phyloP scores from a whole-genome alignment of 1,284 basidiomycete genomes.

The Inonotus hispidus region DNA sequence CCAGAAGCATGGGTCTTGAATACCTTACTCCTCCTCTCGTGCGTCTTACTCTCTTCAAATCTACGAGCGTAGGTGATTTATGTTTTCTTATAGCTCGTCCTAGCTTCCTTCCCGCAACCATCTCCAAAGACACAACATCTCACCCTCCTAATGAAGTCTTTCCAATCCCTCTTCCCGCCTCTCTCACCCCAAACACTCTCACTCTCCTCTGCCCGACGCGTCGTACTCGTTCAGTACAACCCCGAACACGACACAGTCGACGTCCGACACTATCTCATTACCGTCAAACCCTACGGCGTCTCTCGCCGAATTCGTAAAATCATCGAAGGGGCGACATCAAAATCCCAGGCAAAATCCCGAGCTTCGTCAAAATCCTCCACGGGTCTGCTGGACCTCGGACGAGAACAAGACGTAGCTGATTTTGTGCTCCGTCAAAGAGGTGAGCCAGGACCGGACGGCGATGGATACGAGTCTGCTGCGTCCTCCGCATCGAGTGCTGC shows the following conservation, averaged over 20 bases:
- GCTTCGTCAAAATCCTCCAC: background rate
- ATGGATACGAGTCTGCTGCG: slow-evolving; percentile 81
- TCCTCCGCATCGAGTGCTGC: slow-evolving; percentile 65
- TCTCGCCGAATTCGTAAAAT: slow-evolving; percentile 89
- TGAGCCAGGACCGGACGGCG: slow-evolving; percentile 53
- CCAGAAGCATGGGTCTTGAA: slow-evolving; percentile 77
- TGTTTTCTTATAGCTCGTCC: slow-evolving; percentile 48
- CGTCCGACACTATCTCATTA: slow-evolving; percentile 93
- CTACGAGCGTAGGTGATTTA: background rate
- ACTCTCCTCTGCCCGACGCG: slow-evolving; percentile 81
- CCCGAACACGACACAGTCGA: slow-evolving; percentile 83
- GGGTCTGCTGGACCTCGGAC: slow-evolving; percentile 73
- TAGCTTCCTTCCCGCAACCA: slow-evolving; percentile 70
- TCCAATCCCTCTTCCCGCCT: slow-evolving; percentile 85
- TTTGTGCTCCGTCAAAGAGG: slow-evolving; percentile 79
- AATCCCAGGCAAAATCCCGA: slow-evolving; percentile 22
- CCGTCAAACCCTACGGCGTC: slow-evolving; percentile 91
- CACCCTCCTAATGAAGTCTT: slow-evolving; percentile 75
- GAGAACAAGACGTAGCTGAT: slow-evolving; percentile 92
- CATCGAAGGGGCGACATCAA: slow-evolving; percentile 48
- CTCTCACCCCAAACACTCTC: slow-evolving; percentile 77
- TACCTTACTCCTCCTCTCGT: slow-evolving; percentile 85
- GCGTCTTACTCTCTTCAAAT: slow-evolving; percentile 27
- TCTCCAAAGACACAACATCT: slow-evolving; percentile 68
- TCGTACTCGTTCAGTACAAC: slow-evolving; percentile 93